Conservation (phyloP, 495 filamentous ascomycete genomes). For the Bathelium albidoporum region DNA sequence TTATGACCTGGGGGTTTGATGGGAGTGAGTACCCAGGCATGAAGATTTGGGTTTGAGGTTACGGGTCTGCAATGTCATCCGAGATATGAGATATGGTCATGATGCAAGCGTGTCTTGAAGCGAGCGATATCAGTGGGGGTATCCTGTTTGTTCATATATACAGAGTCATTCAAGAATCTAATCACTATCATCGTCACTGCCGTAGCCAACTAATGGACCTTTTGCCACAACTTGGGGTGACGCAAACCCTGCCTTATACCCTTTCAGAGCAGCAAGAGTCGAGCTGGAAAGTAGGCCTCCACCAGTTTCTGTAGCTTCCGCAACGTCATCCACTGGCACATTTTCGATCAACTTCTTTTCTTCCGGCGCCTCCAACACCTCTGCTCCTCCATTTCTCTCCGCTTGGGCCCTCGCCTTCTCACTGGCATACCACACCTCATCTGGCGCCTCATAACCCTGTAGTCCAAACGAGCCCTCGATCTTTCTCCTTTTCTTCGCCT, state of each 20-base stretch:
- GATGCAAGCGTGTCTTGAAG: not conserved
- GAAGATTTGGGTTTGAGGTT: no score
- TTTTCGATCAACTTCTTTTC: conserved; percentile 34
- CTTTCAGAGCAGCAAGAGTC: conserved; percentile 63
- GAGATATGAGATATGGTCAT: not conserved
- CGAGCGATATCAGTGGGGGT: not conserved
- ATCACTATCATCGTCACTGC: conserved; percentile 73
- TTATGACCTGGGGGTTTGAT: conserved; percentile 29
- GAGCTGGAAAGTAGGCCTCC: conserved; percentile 71
- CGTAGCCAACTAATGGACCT: conserved; percentile 79
- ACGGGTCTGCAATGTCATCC: not conserved
- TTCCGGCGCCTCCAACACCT: conserved; percentile 31
- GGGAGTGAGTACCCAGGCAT: no score
- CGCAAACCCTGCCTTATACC: conserved; percentile 23
- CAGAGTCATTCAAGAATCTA: conserved; percentile 10
- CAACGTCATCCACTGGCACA: conserved; percentile 7
- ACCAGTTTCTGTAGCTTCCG: conserved; percentile 14
- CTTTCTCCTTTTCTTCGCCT: conserved; percentile 75
- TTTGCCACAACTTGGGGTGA: conserved; percentile 39
- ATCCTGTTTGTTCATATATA: not conserved
- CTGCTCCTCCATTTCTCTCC: conserved; percentile 27
- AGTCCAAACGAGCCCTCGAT: conserved; percentile 85
- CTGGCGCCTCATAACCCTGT: conserved; percentile 85
- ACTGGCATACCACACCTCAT: conserved; percentile 83
- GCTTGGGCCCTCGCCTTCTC: conserved; percentile 33